These are phyloP conservation scores for Urochloa ruziziensis DNA, from an alignment of 176 grass and related monocot species.

Conservation along the genomic window DNA sequence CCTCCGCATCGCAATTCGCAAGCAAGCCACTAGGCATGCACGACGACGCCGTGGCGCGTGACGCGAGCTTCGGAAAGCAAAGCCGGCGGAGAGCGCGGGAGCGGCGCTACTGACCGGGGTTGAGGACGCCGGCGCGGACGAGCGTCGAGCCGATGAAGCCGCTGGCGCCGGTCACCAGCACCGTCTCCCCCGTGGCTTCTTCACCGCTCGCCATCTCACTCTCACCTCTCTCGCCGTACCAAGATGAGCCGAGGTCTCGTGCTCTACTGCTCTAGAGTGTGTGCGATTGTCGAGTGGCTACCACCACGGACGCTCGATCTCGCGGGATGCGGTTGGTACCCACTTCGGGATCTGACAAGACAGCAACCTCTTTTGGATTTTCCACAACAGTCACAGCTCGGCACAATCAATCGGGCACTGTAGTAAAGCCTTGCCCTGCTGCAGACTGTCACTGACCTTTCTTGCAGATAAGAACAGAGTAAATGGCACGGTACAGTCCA, in stretches of 20 bases:
- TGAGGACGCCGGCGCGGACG: slow-evolving; percentile 76
- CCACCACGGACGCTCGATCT: background rate
- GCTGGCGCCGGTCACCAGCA: slow-evolving; percentile 82
- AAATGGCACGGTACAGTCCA: background rate
- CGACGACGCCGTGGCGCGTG: background rate
- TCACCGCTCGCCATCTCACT: slow-evolving; percentile 9
- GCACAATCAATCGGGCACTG: background rate
- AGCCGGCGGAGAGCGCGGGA: background rate
- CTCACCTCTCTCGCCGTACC: background rate
- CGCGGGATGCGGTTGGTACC: background rate
- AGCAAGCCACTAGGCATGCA: background rate
- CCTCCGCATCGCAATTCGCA: background rate
- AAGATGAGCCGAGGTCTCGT: background rate
- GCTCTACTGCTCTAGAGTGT: background rate
- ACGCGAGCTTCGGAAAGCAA: background rate
- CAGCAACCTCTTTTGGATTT: background rate
- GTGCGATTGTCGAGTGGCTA: background rate
- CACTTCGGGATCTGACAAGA: background rate
- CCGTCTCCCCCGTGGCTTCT: slow-evolving; percentile 26
- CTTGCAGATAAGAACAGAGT: background rate
- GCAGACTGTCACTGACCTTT: background rate
- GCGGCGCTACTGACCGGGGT: slow-evolving; percentile 53
- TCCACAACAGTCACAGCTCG: background rate
- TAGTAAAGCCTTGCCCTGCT: background rate
- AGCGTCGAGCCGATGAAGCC: slow-evolving; percentile 86